These are phyloP conservation scores for Phytophthora tentaculata DNA, from an alignment of 352 stramenopile species.

Conservation along the genomic window DNA sequence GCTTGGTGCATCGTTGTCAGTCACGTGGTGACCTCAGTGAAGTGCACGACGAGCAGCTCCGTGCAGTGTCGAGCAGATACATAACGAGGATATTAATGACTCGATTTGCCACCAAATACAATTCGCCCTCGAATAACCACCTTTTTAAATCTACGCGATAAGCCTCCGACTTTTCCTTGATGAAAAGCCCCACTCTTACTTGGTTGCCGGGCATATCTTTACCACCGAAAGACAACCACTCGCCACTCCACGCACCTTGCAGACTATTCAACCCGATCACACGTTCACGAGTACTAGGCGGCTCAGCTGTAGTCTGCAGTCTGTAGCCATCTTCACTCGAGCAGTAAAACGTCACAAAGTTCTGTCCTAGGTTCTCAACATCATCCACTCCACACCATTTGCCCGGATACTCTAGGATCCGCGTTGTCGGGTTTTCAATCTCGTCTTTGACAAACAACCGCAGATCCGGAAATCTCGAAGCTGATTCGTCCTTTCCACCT, in stretches of 20 bases:
- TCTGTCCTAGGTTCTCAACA: conserved; percentile 39
- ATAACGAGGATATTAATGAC: no score
- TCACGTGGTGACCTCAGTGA: no score
- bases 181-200: no score
- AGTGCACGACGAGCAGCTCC: no score
- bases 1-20: no score
- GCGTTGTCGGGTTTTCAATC: conserved; percentile 31
- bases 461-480: conserved; percentile 40
- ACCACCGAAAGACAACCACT: conserved; percentile 60
- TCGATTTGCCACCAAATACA: no score
- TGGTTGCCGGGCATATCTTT: conserved; percentile 54
- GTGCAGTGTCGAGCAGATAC: no score
- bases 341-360: conserved; percentile 43
- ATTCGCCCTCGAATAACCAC: no score
- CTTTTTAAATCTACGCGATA: no score
- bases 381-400: conserved; percentile 46
- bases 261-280: conserved; percentile 38
- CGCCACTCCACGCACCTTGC: conserved; percentile 55
- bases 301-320: conserved; percentile 3
- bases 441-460: conserved; percentile 37
- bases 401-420: conserved; percentile 50
- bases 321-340: conserved; percentile 17
- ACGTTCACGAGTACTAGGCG: conserved; percentile 16
- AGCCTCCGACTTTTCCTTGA: no score
- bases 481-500: conserved; percentile 32